Evolutionary conservation across 225 moss, liverwort and hornwort genomes (phyloP), one percentile per base, ranked within the genome.

Genomic region (Anthoceros angustus): DNA sequence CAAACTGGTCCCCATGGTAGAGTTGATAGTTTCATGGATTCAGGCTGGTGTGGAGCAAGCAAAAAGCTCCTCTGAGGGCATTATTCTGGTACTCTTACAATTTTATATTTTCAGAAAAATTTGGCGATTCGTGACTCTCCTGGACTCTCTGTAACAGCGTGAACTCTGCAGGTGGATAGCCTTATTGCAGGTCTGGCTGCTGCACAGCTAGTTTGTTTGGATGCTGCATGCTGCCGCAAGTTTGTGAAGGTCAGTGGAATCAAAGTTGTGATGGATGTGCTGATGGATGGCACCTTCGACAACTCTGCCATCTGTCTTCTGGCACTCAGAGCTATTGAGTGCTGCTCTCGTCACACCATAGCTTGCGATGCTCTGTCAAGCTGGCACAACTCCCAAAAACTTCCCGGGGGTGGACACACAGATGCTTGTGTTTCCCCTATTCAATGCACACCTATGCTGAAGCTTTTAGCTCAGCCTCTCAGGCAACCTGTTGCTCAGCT

Each of bases 121-220:
- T 69, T 62, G 66, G 63, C 76, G 43, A 61, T 42, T 41, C 61
- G 63, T 65, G 71, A 4, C 7, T 62, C 63, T 70, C 49, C 71
- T 32, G 66, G 63, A 64, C 25, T 10, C 42, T 7, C 24, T 42
- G 69, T 62, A 8, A 11, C 62, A 63, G 16, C n/a, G 10, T 12
- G 25, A 39, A 41, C 39, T 42, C 67, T 76, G 71, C 81, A 98
- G 95, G 87, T 98, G 61, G 85, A 92, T 75, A 80, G 76, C 64
- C 69, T 98, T 64, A 80, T 98, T 72, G 98, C 88, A 65, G 98
- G 92, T 42, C 76, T 98, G 80, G 92, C 98, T 81, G 85, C 92
- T 63, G 80, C 84, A 65, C 98, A 98, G 74, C 81, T 98, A 70
- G 81, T 98, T 63, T 92, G 92, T 74, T 79, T 71, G 43, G 83